Evolutionary conservation across 2,329 filamentous ascomycete species (phyloP), one percentile per base, ranked within the genome.

Genomic region (Chaetomium globosum): DNA sequence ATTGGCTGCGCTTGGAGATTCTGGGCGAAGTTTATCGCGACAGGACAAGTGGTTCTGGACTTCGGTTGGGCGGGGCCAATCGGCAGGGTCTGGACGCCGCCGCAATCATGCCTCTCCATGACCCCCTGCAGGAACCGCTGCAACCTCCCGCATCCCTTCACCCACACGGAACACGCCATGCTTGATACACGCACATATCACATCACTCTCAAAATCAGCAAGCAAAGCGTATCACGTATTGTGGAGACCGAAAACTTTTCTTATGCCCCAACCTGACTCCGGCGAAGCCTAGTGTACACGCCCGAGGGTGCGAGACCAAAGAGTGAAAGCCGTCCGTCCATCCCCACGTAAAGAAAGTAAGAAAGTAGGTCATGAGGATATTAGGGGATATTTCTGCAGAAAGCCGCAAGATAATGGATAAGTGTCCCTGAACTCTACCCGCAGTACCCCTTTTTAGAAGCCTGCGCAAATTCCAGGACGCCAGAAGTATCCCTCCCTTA

Each of bases 341-440:
- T 33, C 58, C 53, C 65, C 48, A 33, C 59, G 54, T 30, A 52
- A 68, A 74, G 65, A 66, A 67, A 70, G 74, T 74, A 71, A 65
- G 60, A 63, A 67, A 73, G 75, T 74, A 70, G 61, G 65, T 69
- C 68, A 67, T 70, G 60, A 71, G 66, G 61, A 74, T 68, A 72
- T 73, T 74, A 71, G 68, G 58, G 69, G 66, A 69, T 71, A 70
- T 71, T 71, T 67, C 61, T 69, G 66, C 65, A 69, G 60, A 71
- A 71, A 71, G 68, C 69, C 70, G 74, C 72, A 74, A 73, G 73
- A 77, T 75, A 73, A 74, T 70, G 68, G 54, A 64, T 65, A 63
- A 63, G 46, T 59, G 70, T 70, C 72, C 71, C 69, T 71, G 67
- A 71, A 72, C 71, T 75, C 75, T 71, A 72, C 68, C 73, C 68